These are phyloP conservation scores for Quillaja saponaria DNA, from an alignment of 306 rosid species.

Conservation along the genomic window DNA sequence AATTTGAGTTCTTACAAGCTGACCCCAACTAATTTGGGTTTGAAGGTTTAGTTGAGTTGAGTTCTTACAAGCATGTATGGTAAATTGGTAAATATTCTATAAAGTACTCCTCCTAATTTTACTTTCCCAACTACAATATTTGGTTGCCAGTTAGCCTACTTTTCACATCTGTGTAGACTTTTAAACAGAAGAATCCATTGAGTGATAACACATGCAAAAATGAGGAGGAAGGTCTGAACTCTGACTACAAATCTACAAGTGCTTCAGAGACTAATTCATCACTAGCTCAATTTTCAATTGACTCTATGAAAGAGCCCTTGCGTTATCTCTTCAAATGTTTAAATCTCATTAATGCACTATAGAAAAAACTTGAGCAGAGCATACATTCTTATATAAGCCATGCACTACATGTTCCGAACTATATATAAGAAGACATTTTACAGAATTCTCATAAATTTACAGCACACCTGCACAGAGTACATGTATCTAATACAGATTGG, in stretches of 20 bases:
- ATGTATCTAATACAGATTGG: no score
- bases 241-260: neutral
- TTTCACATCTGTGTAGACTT: neutral
- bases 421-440: no score
- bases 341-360: neutral
- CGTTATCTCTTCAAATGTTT: neutral
- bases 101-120: neutral
- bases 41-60: no score
- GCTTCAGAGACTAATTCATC: neutral
- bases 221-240: neutral
- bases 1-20: conserved; percentile 2
- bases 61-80: neutral
- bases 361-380: neutral
- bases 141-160: neutral
- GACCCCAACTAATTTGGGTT: no score
- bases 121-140: neutral
- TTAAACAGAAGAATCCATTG: neutral
- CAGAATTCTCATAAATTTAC: no score
- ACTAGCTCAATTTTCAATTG: neutral
- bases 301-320: neutral
- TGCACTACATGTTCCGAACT: conserved; percentile 2
- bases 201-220: conserved; percentile 1
- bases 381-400: neutral
- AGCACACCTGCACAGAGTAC: no score
- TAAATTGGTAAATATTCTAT: neutral